phyloP scores from a whole-genome alignment of 1,284 basidiomycete species.

The Ceratobasidium sp. region DNA sequence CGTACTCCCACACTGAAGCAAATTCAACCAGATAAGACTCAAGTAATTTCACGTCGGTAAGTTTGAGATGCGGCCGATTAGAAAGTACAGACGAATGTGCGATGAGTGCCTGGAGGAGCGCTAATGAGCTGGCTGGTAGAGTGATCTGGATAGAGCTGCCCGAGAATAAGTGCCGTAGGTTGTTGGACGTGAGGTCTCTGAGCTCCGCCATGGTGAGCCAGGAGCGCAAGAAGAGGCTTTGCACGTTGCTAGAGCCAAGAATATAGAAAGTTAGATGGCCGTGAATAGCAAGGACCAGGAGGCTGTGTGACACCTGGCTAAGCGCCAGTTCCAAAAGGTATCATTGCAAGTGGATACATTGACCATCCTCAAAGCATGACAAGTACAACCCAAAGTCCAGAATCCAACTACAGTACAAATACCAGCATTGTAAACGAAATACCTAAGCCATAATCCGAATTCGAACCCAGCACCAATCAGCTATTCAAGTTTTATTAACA shows the following conservation, averaged over 20 bases:
- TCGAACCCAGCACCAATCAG: no score
- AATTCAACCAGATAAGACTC: constrained; percentile 44
- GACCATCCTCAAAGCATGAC: no score
- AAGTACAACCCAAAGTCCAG: no score
- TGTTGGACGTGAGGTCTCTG: constrained; percentile 33
- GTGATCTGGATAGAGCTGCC: constrained; percentile 18
- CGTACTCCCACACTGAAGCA: constrained; percentile 44
- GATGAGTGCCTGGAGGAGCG: constrained; percentile 34
- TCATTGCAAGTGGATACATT: no score
- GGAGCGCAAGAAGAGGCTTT: neutral
- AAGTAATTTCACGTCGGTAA: constrained; percentile 44
- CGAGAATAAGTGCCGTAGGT: constrained; percentile 32
- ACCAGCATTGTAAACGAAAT: neutral
- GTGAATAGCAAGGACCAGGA: neutral
- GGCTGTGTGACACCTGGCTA: no score
- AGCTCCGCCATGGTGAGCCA: constrained; percentile 21
- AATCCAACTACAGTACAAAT: no score
- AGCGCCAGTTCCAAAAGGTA: no score
- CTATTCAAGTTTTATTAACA: neutral
- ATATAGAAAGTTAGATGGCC: neutral
- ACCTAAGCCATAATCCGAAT: neutral
- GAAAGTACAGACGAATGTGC: constrained; percentile 23
- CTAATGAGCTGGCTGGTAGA: constrained; percentile 27
- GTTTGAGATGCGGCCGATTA: constrained; percentile 27
- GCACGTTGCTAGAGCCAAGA: neutral